phyloP scores from a whole-genome alignment of 2,329 filamentous ascomycete species.

The Exophiala spinifera region DNA sequence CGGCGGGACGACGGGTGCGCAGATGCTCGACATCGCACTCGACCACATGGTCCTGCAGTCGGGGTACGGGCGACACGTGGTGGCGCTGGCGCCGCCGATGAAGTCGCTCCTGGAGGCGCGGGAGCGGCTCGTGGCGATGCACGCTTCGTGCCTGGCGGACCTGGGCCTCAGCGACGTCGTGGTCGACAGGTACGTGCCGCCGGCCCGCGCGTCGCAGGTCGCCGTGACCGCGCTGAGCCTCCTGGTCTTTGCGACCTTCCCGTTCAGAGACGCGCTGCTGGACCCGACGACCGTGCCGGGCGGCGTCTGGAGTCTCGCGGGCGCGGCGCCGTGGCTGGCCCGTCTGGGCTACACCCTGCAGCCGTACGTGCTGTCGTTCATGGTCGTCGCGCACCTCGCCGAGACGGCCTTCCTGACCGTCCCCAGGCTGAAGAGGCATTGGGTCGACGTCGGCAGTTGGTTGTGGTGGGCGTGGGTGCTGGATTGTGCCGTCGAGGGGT shows the following conservation, averaged over 20 bases:
- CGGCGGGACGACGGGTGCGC: constrained; percentile 43
- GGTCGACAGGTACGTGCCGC: constrained; percentile 52
- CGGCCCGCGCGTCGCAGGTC: constrained; percentile 29
- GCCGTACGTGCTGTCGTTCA: constrained; percentile 55
- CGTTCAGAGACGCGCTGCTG: constrained; percentile 50
- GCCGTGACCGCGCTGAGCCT: constrained; percentile 24
- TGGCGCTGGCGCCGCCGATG: constrained; percentile 70
- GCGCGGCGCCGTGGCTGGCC: constrained; percentile 57
- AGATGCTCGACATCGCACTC: constrained; percentile 64
- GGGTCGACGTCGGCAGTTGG: constrained; percentile 47
- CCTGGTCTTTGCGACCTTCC: constrained; percentile 54
- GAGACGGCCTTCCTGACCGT: constrained; percentile 57
- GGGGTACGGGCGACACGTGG: constrained; percentile 44
- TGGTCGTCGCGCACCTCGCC: constrained; percentile 61
- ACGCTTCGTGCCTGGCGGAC: constrained; percentile 55
- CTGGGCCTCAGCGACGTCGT: constrained; percentile 61
- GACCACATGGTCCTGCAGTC: constrained; percentile 61
- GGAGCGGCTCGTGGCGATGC: constrained; percentile 70
- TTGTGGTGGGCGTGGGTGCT: constrained; percentile 56
- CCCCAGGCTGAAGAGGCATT: constrained; percentile 49
- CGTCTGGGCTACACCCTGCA: constrained; percentile 58
- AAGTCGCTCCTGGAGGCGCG: constrained; percentile 65
- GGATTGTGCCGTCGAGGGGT: constrained; percentile 53
- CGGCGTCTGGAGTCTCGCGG: constrained; percentile 45
- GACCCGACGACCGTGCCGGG: constrained; percentile 48